phyloP scores from a whole-genome alignment of 768 basidiomycete genomes.

The Sporobolomyces roseus region DNA sequence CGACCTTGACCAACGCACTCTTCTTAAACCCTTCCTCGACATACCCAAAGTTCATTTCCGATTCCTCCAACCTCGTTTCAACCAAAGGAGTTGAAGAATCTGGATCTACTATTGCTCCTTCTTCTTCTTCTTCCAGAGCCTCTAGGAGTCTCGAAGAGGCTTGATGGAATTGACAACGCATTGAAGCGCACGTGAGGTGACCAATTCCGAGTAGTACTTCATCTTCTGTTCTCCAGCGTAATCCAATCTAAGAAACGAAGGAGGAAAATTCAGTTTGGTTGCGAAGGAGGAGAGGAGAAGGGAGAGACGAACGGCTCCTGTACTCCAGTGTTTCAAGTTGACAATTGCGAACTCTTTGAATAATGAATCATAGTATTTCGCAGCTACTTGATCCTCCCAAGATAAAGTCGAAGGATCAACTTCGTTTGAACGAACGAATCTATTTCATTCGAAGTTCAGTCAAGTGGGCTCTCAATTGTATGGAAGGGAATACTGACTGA shows the following conservation, averaged over 20 bases:
- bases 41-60: conserved; percentile 88
- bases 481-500: conserved; percentile 42
- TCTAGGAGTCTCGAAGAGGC: conserved; percentile 54
- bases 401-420: conserved; percentile 49
- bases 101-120: background rate
- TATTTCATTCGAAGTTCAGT: conserved; percentile 44
- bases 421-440: conserved; percentile 62
- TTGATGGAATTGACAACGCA: conserved; percentile 70
- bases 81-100: conserved; percentile 24
- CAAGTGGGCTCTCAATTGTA: no score
- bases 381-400: conserved; percentile 83
- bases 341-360: conserved; percentile 90
- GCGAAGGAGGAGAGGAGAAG: background rate
- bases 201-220: conserved; percentile 84
- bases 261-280: conserved; percentile 53
- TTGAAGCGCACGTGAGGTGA: conserved; percentile 81
- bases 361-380: conserved; percentile 79
- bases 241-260: conserved; percentile 66
- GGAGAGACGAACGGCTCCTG: conserved; percentile 65
- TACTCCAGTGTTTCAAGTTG: conserved; percentile 93
- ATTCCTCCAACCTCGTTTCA: conserved; percentile 56
- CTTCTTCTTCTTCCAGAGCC: background rate
- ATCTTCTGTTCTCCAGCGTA: conserved; percentile 88
- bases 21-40: conserved; percentile 70
- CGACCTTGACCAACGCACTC: conserved; percentile 82